Conservation (phyloP, 148 eudicot species). For the Chenopodium suecicum region DNA sequence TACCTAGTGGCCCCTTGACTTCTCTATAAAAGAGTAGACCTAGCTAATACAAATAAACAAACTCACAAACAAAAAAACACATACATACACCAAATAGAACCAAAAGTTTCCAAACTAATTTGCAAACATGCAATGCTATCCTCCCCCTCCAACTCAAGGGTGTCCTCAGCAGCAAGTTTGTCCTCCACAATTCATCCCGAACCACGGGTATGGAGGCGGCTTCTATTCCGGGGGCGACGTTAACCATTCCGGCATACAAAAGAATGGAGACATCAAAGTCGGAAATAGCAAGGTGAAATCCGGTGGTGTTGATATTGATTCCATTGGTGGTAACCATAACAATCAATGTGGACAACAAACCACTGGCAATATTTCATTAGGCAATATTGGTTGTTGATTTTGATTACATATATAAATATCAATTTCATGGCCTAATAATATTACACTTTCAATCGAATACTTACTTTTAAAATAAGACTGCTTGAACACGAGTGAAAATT, state of each 20-base stretch:
- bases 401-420: background rate
- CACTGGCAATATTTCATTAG: conserved; percentile 5
- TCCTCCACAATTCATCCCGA: background rate
- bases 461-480: background rate
- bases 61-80: background rate
- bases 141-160: background rate
- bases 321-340: conserved; percentile 22
- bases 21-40: background rate
- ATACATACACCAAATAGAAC: background rate
- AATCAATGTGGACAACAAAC: conserved; percentile 12
- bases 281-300: conserved; percentile 15
- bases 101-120: background rate
- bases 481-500: background rate
- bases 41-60: background rate
- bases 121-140: conserved; percentile 7
- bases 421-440: background rate
- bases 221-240: conserved; percentile 19
- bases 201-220: background rate
- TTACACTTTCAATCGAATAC: background rate
- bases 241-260: conserved; percentile 8
- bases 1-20: background rate
- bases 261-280: background rate
- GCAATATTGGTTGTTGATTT: conserved; percentile 7
- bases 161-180: background rate
- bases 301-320: conserved; percentile 19